Evolutionary conservation across 1,284 basidiomycete species (phyloP), one percentile per base, ranked within the genome.

Genomic region (Irpex sp.): DNA sequence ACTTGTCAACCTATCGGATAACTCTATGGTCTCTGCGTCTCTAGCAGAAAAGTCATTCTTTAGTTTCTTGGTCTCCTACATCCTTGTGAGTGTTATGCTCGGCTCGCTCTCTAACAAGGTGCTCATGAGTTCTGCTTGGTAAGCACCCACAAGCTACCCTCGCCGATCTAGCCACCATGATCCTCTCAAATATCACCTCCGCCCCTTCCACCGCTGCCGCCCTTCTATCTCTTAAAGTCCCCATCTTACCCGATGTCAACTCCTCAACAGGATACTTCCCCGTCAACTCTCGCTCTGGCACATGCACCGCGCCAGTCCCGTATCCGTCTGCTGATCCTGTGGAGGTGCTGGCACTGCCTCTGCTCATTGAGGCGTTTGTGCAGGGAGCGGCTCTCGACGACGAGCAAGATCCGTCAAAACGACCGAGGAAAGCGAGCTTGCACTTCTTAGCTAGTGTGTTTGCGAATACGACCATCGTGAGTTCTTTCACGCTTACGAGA

Each of bases 141-240:
- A 69, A 97, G 96, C 92, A 97, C 76, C 90, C 93, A 5, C 86
- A 92, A 66, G 91, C 96, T 3, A 87, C 93, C 60, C 87, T 98
- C 17, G 94, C 96, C 37, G 97, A 98, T 78, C 85, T 98, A 8
- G 95, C 96, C 1, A 88, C 94, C 37, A 99, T 99, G 97, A 83
- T 99, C 1, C 84, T 99, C 5, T 98, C 96, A 17, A 99, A 99
- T 77, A 81, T 98, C 52, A 94, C 95, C 13, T 86, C 93, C 11
- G 88, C 93, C 60, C 83, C 93, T 4, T 78, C 84, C 0, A 84
- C 92, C 58, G 90, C 91, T 66, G 79, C 86, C 2, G 75, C 82
- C 1, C 78, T 98, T 8, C 79, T 96, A 3, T 80, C 82, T 2
- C 79, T 96, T 38, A 85, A 84, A 62, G 81, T 96, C 58, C 77